Evolutionary conservation across 208 protist genomes (phyloP).

Genomic region (Leishmania tarentolae): DNA sequence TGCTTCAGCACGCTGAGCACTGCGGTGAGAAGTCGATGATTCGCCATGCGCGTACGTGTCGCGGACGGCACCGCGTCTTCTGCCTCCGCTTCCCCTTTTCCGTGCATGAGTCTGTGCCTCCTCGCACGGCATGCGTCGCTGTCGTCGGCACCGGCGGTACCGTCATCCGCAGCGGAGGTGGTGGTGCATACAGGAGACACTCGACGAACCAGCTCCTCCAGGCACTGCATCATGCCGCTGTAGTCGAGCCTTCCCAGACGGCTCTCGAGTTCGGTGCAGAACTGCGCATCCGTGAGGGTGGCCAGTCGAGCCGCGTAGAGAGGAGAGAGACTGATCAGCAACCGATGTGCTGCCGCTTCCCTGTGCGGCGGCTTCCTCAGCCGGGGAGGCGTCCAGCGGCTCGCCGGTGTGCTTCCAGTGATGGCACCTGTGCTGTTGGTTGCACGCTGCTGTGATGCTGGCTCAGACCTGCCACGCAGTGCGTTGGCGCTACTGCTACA

Average conservation of each 20-base stretch:
- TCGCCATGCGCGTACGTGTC: background rate
- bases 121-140: background rate
- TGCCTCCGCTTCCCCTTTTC: background rate
- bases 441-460: background rate
- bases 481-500: background rate
- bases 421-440: background rate
- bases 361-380: background rate
- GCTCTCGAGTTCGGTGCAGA: conserved; percentile 37
- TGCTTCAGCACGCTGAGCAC: conserved; percentile 5
- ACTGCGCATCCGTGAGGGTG: conserved; percentile 23
- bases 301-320: conserved; percentile 36
- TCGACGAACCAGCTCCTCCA: conserved; percentile 44
- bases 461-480: background rate
- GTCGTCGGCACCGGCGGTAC: background rate
- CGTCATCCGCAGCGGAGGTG: background rate
- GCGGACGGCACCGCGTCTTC: background rate
- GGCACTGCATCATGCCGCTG: conserved; percentile 54
- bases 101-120: background rate
- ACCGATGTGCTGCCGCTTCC: background rate
- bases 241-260: conserved; percentile 33
- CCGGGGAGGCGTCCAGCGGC: background rate
- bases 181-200: background rate
- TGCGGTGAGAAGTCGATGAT: conserved; percentile 10
- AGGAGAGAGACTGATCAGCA: conserved; percentile 17
- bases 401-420: background rate